These are phyloP conservation scores for Aechmea fasciata DNA, from an alignment of 176 grass and related monocot genomes.

Conservation along the genomic window DNA sequence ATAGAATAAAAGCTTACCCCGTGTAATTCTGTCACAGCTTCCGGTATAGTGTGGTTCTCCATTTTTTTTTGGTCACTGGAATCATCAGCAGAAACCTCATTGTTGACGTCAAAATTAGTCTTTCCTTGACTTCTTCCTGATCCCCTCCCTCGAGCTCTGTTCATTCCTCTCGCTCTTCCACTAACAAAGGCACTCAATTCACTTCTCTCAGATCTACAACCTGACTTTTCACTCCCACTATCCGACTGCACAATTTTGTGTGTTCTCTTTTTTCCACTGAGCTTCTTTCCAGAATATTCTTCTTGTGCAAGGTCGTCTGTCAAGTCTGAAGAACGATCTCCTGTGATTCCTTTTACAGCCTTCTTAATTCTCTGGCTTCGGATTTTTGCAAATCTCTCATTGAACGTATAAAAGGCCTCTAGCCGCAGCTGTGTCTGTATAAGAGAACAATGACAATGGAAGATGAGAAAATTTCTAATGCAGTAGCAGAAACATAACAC, in stretches of 20 bases:
- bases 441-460: constrained; percentile 19
- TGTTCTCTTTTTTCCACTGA: neutral
- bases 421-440: constrained; percentile 84
- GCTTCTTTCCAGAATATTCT: neutral
- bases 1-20: constrained; percentile 44
- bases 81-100: constrained; percentile 22
- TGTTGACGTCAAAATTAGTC: constrained; percentile 20
- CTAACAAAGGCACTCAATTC: constrained; percentile 13
- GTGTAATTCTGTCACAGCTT: constrained; percentile 24
- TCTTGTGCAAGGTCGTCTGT: constrained; percentile 43
- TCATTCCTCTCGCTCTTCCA: constrained; percentile 31
- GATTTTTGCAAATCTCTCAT: constrained; percentile 98
- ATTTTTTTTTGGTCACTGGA: constrained; percentile 17
- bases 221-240: neutral
- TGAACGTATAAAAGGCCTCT: constrained; percentile 94
- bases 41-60: constrained; percentile 10
- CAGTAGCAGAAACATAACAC: neutral
- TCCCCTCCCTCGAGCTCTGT: constrained; percentile 14
- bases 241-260: neutral
- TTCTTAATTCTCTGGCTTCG: constrained; percentile 93
- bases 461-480: neutral
- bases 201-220: neutral
- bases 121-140: constrained; percentile 17
- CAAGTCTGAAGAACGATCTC: constrained; percentile 41
- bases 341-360: constrained; percentile 91